Evolutionary conservation across 2,329 filamentous ascomycete species (phyloP), one percentile per base, ranked within the genome.

Genomic region (Arthroderma sp.): DNA sequence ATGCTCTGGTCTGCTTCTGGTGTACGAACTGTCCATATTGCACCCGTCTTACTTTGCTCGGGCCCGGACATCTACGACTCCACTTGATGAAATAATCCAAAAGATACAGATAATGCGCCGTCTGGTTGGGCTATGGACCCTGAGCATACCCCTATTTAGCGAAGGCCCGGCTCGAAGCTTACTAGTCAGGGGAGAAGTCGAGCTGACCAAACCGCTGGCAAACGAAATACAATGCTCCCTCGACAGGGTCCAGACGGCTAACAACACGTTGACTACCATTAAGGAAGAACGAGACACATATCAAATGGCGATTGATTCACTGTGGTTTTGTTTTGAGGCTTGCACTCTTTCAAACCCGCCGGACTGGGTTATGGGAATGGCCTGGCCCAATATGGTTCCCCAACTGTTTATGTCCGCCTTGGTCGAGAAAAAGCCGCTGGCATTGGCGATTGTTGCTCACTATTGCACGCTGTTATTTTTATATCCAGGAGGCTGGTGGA

Each of bases 401-500:
- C 78, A 81, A 31, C 77, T 79, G 9, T 86, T 81, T 62, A 78
- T 87, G 49, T 79, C 84, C 49, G 73, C 86, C 2, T 71, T 87
- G 13, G 77, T 79, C 59, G 73, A 76, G 56, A 77, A 79, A 58
- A 76, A 80, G 11, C 83, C 83, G 1, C 78, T 83, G 5, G 81
- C 83, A 1, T 74, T 86, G 23, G 78, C 79, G 33, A 81, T 85
- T 31, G 74, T 85, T 1, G 82, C 82, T 7, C 82, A 80, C 66
- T 86, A 84, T 67, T 85, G 85, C 63, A 82, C 81, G 25, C 70
- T 85, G 38, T 73, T 85, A 41, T 81, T 81, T 63, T 76, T 76
- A 28, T 74, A 83, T 61, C 80, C 84, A 61, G 68, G 74, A 17
- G 72, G 83, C 17, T 87, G 84, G 84, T 87, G 84, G 83, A 68